Percentiles rank a stretch among this genome's conserved stretches.
These are phyloP conservation scores for Fraxinus sp. DNA, from an alignment of 305 asterid genomes.

Conservation along the genomic window DNA sequence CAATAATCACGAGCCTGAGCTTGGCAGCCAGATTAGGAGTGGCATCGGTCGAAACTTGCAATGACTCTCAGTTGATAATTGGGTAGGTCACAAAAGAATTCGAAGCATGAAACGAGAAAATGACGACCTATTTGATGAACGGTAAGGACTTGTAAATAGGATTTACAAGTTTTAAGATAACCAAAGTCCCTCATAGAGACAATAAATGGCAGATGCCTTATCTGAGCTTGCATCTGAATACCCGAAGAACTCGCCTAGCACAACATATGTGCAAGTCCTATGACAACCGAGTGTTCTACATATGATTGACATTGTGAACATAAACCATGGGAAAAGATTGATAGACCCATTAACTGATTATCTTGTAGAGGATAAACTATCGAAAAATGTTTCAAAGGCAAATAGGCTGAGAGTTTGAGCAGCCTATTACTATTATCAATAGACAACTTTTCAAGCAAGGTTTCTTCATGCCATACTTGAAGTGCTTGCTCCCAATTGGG, in stretches of 20 bases:
- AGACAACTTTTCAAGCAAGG: neutral
- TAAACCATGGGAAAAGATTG: neutral
- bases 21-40: neutral
- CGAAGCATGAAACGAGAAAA: neutral
- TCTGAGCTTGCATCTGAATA: neutral
- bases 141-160: neutral
- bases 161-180: neutral
- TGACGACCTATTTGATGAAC: no score
- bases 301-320: neutral
- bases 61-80: neutral
- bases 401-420: neutral
- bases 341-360: neutral
- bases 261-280: neutral
- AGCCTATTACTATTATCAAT: neutral
- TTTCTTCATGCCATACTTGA: neutral
- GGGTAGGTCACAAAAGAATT: neutral
- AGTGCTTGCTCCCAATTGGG: neutral
- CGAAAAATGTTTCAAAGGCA: neutral
- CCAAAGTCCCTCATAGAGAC: neutral
- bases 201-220: neutral
- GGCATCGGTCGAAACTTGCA: neutral
- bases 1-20: neutral
- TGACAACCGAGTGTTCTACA: no score
- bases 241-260: neutral
- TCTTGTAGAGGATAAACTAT: neutral